Conservation (phyloP, 495 filamentous ascomycete genomes). For the Annulohypoxylon bovei region DNA sequence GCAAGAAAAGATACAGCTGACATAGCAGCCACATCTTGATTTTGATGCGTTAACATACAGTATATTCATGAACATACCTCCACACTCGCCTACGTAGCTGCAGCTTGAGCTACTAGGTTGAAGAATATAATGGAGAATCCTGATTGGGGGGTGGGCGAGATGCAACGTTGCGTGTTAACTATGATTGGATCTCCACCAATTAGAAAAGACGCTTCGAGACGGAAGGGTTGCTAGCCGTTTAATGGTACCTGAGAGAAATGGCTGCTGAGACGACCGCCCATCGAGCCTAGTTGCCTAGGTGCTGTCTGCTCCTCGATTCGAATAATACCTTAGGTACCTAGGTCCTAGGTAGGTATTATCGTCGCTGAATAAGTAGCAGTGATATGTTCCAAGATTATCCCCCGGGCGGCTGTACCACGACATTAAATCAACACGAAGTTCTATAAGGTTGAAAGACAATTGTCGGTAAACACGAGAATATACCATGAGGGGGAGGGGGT, state of each 20-base stretch:
- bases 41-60: constrained; percentile 20
- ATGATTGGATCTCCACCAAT: constrained; percentile 32
- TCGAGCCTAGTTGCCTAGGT: constrained; percentile 9
- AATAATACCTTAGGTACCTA: background rate
- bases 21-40: constrained; percentile 33
- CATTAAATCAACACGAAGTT: constrained; percentile 31
- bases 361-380: constrained; percentile 3
- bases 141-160: constrained; percentile 26
- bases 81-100: constrained; percentile 26
- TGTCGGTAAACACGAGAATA: constrained; percentile 27
- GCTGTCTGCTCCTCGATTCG: background rate
- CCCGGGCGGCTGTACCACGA: constrained; percentile 9
- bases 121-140: background rate
- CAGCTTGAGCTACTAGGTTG: constrained; percentile 12
- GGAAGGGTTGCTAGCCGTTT: constrained; percentile 23
- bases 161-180: constrained; percentile 41
- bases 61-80: constrained; percentile 24
- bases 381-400: background rate
- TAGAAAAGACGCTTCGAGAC: constrained; percentile 3
- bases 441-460: constrained; percentile 24
- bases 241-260: constrained; percentile 14
- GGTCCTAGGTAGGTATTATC: background rate
- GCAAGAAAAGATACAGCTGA: constrained; percentile 18
- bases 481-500: constrained; percentile 7
- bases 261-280: constrained; percentile 17